Conservation (phyloP, 345 rosid genomes). For the Boechera stricta region DNA sequence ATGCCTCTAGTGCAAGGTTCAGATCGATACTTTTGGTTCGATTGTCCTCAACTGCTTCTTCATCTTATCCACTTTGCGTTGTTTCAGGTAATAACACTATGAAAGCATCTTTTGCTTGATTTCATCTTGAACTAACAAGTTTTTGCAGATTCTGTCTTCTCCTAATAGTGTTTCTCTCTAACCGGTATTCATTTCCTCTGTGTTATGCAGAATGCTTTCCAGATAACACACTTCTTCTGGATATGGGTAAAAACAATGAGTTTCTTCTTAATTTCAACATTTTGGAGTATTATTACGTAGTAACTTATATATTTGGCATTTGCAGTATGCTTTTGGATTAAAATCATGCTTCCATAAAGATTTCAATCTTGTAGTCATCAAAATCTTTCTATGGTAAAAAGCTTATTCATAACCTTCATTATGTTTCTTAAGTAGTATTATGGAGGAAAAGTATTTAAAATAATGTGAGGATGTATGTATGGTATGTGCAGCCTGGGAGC, state of each 20-base stretch:
- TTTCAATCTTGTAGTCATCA: slow-evolving; percentile 54
- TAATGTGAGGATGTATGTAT: slow-evolving; percentile 25
- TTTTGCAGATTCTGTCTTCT: neutral
- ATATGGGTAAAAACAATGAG: slow-evolving; percentile 64
- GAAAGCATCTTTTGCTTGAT: neutral
- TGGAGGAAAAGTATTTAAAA: neutral
- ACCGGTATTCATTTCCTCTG: neutral
- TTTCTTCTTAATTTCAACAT: neutral
- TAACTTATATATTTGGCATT: neutral
- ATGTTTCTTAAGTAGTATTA: slow-evolving; percentile 17
- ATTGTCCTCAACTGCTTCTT: slow-evolving; percentile 78
- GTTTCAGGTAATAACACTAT: slow-evolving; percentile 66
- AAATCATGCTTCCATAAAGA: slow-evolving; percentile 79
- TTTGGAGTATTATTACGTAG: neutral
- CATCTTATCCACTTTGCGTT: slow-evolving; percentile 85
- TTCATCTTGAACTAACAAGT: neutral
- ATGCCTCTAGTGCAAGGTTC: slow-evolving; percentile 92
- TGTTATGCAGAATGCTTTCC: slow-evolving; percentile 85
- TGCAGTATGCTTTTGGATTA: slow-evolving; percentile 81
- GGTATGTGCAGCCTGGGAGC: slow-evolving; percentile 62
- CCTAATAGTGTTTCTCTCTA: neutral
- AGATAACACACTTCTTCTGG: slow-evolving; percentile 95
- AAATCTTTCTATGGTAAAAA: slow-evolving; percentile 72
- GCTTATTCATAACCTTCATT: neutral
- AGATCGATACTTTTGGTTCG: slow-evolving; percentile 87